Evolutionary conservation across 176 grass and related monocot species (phyloP).

Genomic region (Carex pumila): DNA sequence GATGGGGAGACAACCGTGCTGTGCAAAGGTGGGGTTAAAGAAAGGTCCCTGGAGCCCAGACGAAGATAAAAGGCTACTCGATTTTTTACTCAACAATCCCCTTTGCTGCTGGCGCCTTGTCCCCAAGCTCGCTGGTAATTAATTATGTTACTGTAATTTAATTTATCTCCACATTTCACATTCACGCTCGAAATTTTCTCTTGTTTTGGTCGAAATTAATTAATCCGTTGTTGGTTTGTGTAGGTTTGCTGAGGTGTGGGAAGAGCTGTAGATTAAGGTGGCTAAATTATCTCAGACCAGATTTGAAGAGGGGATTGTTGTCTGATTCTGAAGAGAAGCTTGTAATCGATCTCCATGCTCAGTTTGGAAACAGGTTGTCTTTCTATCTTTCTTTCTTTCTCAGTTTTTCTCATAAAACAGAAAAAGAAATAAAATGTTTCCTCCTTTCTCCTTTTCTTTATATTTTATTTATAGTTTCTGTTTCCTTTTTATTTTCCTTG

Average conservation of each 20-base stretch:
- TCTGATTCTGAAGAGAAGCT: constrained; percentile 62
- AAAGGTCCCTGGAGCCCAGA: constrained; percentile 86
- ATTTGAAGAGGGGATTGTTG: constrained; percentile 78
- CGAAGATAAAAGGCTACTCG: constrained; percentile 82
- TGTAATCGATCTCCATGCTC: constrained; percentile 76
- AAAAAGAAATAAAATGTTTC: not conserved
- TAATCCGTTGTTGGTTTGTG: not conserved
- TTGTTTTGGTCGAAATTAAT: not conserved
- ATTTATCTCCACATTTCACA: not conserved
- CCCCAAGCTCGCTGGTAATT: constrained; percentile 72
- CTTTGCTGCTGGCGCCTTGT: constrained; percentile 90
- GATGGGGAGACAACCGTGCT: constrained; percentile 94
- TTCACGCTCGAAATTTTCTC: not conserved
- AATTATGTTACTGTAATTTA: not conserved
- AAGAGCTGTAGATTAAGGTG: constrained; percentile 96
- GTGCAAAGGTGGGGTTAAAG: constrained; percentile 77
- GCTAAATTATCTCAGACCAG: constrained; percentile 89
- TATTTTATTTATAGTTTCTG: not conserved
- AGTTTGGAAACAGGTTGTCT: constrained; percentile 76
- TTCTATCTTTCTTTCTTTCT: not conserved
- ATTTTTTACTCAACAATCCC: constrained; percentile 68
- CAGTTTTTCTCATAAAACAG: not conserved
- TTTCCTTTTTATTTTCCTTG: not conserved
- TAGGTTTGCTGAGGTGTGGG: constrained; percentile 76
- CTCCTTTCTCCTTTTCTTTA: not conserved